phyloP scores from a whole-genome alignment of 2,329 filamentous ascomycete species.

The Aureobasidium vineae region DNA sequence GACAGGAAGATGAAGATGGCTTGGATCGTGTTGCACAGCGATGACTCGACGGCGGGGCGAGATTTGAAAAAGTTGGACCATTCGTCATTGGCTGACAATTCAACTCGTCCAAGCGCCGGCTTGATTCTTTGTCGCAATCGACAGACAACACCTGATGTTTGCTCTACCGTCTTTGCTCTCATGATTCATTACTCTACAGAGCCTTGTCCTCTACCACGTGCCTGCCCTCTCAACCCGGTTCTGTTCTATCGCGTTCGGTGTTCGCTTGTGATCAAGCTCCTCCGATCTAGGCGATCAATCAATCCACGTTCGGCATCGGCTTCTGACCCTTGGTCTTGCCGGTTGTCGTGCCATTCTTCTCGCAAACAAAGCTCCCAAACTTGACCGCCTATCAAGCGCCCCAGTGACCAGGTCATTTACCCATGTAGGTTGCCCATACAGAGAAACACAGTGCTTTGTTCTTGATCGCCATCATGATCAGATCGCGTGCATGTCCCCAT shows the following conservation, averaged over 20 bases:
- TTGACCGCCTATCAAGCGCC: conserved; percentile 4
- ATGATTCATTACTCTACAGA: not conserved
- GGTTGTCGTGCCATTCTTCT: conserved; percentile 19
- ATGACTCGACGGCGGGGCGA: conserved; percentile 19
- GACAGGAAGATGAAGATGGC: not conserved
- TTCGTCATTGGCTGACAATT: conserved; percentile 24
- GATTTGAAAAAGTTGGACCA: conserved; percentile 13
- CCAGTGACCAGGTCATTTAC: conserved; percentile 13
- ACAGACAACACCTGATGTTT: conserved; percentile 10
- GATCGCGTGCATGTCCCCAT: not conserved
- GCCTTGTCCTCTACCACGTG: not conserved
- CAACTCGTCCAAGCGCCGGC: not conserved
- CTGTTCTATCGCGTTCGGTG: not conserved
- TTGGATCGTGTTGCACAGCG: not conserved
- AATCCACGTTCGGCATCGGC: conserved; percentile 2
- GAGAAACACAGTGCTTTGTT: not conserved
- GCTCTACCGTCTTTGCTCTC: not conserved
- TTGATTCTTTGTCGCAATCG: conserved; percentile 8
- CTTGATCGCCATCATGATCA: conserved; percentile 8
- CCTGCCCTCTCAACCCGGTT: not conserved
- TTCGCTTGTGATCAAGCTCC: conserved; percentile 12
- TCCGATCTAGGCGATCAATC: conserved; percentile 6
- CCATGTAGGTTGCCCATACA: conserved; percentile 8
- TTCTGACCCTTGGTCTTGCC: conserved; percentile 9
- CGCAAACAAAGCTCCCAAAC: conserved; percentile 19